Base-by-base conservation (phyloP, 352 stramenopile species). In the Globisporangium middletonii region DNA sequence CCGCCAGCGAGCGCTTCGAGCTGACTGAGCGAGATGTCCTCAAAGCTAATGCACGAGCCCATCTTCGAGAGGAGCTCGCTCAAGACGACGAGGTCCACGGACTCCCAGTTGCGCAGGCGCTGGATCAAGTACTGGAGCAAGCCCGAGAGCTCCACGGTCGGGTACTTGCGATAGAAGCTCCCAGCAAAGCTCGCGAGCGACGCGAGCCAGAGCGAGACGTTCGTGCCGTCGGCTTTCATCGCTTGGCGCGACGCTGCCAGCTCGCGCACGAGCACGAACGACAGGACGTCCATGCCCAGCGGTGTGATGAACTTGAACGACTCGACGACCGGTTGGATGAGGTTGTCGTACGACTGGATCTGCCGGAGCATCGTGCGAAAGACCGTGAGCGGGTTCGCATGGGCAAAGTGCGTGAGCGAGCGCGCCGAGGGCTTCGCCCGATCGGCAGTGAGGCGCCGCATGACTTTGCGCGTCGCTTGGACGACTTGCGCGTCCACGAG, bases 331-430 rank as follows among this genome's bases (percentile, higher is more conserved):
- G 97, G 92, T 60, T 96, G 77, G 53, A 98, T 98, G 58, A 98
- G 71, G 65, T 98, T 98, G 58, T 98, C 95, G 63, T 98, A 98
- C 68, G 92, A 97, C 69, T 98, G 93, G 68, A 98, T 97, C 68
- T 98, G 92, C 49, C 83, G 84, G 28, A 98, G 69, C 77, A 98
- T 98, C 15, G 90, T 96, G 23, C 82, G 86, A 60, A 98, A 98
- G 15, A 98, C 91, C 13, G 98, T 86, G 26, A 98, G 68, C 19
- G 95, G 95, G 71, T 98, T 98, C 37, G 83, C 93, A 59, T 98
- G 92, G 5, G 90, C 89, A 26, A 94, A 83, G 55, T 98, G 95
- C 7, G 85, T 93, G 26, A 95, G 53, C 35, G 68, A 79, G 7
- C 85, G 79, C 30, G 81, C 83, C 2, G 83, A 93, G 3, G 83